These are phyloP conservation scores for Gynochthodes officinalis DNA, from an alignment of 257 asterid species.

Conservation along the genomic window DNA sequence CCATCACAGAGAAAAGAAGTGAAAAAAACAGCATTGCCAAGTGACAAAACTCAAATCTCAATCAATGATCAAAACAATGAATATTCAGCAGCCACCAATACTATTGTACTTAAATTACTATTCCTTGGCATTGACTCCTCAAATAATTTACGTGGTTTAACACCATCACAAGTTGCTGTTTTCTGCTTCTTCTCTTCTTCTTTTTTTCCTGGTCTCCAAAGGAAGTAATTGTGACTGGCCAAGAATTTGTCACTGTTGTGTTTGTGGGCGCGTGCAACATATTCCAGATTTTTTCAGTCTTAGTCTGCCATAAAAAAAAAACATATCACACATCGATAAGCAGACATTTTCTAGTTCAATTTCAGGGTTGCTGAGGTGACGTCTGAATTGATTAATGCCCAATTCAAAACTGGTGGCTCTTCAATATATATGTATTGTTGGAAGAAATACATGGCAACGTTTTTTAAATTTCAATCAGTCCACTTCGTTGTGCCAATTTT, in stretches of 20 bases:
- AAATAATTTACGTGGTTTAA: too few species aligned
- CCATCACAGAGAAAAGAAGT: not conserved
- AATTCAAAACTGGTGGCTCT: slow-evolving; percentile 9
- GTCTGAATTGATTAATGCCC: not conserved
- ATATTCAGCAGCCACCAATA: not conserved
- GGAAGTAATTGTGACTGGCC: too few species aligned
- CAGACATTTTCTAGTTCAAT: not conserved
- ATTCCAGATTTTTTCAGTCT: too few species aligned
- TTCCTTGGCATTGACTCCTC: too few species aligned
- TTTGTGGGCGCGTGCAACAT: too few species aligned
- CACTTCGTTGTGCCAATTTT: not conserved
- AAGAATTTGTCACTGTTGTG: too few species aligned
- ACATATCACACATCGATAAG: not conserved
- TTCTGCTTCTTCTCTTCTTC: too few species aligned
- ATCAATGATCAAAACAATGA: not conserved
- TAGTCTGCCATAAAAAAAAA: not conserved
- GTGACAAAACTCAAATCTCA: not conserved
- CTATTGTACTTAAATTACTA: too few species aligned
- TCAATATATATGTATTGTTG: not conserved
- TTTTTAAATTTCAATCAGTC: not conserved
- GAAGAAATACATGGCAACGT: not conserved
- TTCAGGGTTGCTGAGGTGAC: not conserved
- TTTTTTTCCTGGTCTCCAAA: too few species aligned
- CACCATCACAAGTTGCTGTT: too few species aligned
- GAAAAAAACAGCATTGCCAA: not conserved